Evolutionary conservation across 257 asterid species (phyloP).

Genomic region (Solanum sitiens): DNA sequence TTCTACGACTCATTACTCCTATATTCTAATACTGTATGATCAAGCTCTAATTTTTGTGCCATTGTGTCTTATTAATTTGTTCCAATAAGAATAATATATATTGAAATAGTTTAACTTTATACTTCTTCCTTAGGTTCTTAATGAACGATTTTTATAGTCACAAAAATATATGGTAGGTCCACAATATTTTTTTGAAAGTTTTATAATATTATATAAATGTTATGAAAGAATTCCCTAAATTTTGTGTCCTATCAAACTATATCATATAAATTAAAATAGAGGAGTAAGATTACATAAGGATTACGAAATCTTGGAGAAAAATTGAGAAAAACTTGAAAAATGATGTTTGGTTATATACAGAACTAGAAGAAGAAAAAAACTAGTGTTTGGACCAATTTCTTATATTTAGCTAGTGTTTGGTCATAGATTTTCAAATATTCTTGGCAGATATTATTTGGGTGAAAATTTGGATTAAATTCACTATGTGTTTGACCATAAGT

Average conservation of each 20-base stretch:
- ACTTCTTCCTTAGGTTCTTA: background rate
- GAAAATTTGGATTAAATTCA: no score
- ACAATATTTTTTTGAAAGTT: fast-evolving
- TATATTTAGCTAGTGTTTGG: no score
- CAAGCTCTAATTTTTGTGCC: background rate
- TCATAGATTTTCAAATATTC: no score
- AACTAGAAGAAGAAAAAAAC: no score
- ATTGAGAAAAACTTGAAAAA: no score
- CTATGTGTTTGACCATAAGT: no score
- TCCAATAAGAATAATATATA: background rate
- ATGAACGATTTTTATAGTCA: background rate
- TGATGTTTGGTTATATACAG: background rate
- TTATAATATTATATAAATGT: no score
- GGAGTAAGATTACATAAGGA: background rate
- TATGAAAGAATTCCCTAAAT: no score
- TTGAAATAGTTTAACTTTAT: background rate
- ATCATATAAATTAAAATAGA: background rate
- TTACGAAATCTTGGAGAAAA: background rate
- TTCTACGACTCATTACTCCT: background rate
- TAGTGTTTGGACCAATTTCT: no score
- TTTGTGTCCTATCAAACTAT: background rate
- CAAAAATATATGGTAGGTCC: background rate
- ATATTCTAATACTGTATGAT: no score
- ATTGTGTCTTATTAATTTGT: background rate
- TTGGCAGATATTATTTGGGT: no score